Percentiles rank a stretch among this genome's conserved stretches.
phyloP scores from a whole-genome alignment of 352 stramenopile species.

The Phytopythium helicoides region DNA sequence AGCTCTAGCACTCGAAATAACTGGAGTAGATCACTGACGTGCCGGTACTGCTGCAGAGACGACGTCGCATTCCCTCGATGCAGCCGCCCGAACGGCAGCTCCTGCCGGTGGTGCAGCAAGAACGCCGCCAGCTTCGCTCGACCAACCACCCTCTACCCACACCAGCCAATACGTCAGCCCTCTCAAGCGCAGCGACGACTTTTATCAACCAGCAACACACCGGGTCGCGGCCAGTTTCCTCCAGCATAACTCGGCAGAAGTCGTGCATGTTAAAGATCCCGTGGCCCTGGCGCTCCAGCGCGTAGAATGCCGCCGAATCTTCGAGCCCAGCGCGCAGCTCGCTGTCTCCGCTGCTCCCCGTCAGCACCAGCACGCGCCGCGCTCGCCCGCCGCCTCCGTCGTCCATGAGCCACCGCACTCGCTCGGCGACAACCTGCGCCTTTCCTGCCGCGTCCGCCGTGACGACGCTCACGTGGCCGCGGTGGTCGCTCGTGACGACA shows the following conservation, averaged over 20 bases:
- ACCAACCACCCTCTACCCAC: conserved; percentile 36
- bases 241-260: conserved; percentile 64
- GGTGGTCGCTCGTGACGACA: conserved; percentile 10
- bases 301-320: conserved; percentile 40
- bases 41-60: conserved; percentile 49
- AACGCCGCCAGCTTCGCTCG: conserved; percentile 46
- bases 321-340: conserved; percentile 20
- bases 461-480: conserved; percentile 33
- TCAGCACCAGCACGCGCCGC: conserved; percentile 39
- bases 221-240: conserved; percentile 55
- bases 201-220: conserved; percentile 1
- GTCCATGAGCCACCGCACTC: conserved; percentile 29
- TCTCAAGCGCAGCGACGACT: neutral
- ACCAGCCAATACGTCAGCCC: neutral
- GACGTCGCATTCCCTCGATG: conserved; percentile 36
- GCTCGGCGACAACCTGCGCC: conserved; percentile 25
- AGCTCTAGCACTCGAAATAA: conserved; percentile 71
- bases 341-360: conserved; percentile 23
- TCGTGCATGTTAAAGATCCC: conserved; percentile 47
- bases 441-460: conserved; percentile 13
- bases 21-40: conserved; percentile 54
- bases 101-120: conserved; percentile 45
- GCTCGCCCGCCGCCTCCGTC: conserved; percentile 8
- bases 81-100: conserved; percentile 35
- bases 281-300: conserved; percentile 69